Evolutionary conservation across 2,329 filamentous ascomycete species (phyloP).

Genomic region (Aspergillus versicolor): DNA sequence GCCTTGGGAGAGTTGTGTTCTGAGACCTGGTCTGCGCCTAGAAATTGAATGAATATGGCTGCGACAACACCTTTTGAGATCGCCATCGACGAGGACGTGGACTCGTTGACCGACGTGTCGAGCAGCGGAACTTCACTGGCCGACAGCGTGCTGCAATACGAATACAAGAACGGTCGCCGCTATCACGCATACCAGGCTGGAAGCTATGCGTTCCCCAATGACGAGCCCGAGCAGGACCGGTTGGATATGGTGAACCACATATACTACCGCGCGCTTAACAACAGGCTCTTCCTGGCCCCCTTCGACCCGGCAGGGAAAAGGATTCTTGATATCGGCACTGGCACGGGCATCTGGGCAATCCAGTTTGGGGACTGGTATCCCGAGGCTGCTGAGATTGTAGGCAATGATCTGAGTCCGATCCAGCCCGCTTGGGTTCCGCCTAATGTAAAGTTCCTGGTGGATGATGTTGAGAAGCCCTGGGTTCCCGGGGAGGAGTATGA

Average conservation of each 20-base stretch:
- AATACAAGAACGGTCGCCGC: conserved; percentile 24
- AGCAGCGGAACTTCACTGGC: conserved; percentile 12
- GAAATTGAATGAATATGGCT: not conserved
- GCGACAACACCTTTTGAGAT: not conserved
- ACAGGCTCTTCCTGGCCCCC: conserved; percentile 39
- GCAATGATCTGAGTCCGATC: conserved; percentile 49
- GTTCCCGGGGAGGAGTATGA: conserved; percentile 28
- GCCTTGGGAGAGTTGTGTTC: too few species aligned
- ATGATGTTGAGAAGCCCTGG: conserved; percentile 36
- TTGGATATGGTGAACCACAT: conserved; percentile 39
- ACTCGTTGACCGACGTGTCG: not conserved
- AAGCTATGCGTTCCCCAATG: conserved; percentile 36
- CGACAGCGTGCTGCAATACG: conserved; percentile 13
- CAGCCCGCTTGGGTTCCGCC: conserved; percentile 39
- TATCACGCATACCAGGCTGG: conserved; percentile 30
- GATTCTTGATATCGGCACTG: conserved; percentile 43
- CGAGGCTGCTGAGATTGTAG: conserved; percentile 40
- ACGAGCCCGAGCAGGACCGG: conserved; percentile 36
- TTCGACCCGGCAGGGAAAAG: conserved; percentile 28
- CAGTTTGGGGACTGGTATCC: conserved; percentile 39
- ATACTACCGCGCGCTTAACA: conserved; percentile 36
- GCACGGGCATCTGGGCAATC: conserved; percentile 35
- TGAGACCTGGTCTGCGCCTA: too few species aligned
- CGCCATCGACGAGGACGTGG: conserved; percentile 5
- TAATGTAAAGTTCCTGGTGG: conserved; percentile 34